Base-by-base conservation (phyloP, 257 asterid species). In the Nicotiana tomentosiformis region DNA sequence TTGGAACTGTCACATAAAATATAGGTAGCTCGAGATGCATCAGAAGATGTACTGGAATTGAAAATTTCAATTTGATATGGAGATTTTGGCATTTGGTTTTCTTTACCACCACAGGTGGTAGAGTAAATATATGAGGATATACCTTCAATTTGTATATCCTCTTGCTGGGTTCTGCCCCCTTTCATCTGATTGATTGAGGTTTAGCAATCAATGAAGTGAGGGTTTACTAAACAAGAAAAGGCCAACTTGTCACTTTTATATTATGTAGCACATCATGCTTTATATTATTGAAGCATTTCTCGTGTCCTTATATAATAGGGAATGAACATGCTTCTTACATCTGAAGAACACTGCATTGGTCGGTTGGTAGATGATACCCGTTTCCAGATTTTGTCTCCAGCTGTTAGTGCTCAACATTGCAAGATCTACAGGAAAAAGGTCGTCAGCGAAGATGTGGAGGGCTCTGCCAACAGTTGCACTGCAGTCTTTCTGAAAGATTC, bases 351-450 rank as follows among this genome's bases (percentile, higher is more conserved):
- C 87, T 84, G 89, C 89, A 93, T 96, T 82, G 99, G 98, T 77
- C 97, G 99, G 81, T 69, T 91, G 69, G 98, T 92, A 65, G 89
- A 90, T 51, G 97, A 94, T 77, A n/a, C 82, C 17, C 87, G 89
- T 78, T 96, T 96, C 89, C 97, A 91, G 94, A 90, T 96, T 78
- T 77, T 86, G 80, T 80, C 95, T 60, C 94, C 96, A 77, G 97
- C 98, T 29, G 90, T 94, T 85, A 96, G 99, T 85, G 97, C 91
- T 81, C 83, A 49, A 29, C 99, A 96, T 84, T 96, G 99, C 93
- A 93, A 87, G 92, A 92, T 96, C 84, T 93, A 85, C 86, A 89
- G 93, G 86, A 94, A 89, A 86, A 90, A 66, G 83, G 83, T 80
- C 86, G 80, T 83, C 82, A 65, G 78, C 64, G 91, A 83, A 39